Conservation (phyloP, 257 asterid species). For the Salvia rosmarinus region DNA sequence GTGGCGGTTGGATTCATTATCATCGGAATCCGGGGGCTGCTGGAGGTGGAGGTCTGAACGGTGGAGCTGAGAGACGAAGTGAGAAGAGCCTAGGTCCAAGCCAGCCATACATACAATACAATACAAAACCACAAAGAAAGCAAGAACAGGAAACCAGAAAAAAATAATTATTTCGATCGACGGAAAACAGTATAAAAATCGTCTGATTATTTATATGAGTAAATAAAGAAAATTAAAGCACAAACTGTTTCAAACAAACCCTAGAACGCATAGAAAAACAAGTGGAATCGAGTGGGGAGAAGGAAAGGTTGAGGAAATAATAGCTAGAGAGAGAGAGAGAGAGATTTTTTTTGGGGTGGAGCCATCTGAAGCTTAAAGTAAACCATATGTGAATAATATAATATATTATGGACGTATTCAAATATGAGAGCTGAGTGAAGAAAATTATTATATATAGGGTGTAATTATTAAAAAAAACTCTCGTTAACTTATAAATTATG, state of each 20-base stretch:
- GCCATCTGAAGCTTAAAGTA: conserved; percentile 35
- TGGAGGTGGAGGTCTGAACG: conserved; percentile 61
- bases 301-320: conserved; percentile 46
- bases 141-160: conserved; percentile 27
- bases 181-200: conserved; percentile 30
- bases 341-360: not conserved
- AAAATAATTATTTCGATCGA: conserved; percentile 30
- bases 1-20: conserved; percentile 36
- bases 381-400: conserved; percentile 26
- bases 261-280: conserved; percentile 50
- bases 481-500: too few species aligned
- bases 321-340: conserved; percentile 35
- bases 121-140: not conserved
- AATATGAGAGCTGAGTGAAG: conserved; percentile 11
- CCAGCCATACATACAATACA: conserved; percentile 64
- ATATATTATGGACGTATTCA: conserved; percentile 33
- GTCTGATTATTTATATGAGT: conserved; percentile 19
- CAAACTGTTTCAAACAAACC: conserved; percentile 48
- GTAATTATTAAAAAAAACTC: too few species aligned
- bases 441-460: too few species aligned
- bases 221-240: conserved; percentile 38
- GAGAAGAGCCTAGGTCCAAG: conserved; percentile 74
- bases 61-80: conserved; percentile 61
- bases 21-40: conserved; percentile 45
- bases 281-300: conserved; percentile 46